phyloP scores from a whole-genome alignment of 257 asterid genomes.

The Solanum pennellii region DNA sequence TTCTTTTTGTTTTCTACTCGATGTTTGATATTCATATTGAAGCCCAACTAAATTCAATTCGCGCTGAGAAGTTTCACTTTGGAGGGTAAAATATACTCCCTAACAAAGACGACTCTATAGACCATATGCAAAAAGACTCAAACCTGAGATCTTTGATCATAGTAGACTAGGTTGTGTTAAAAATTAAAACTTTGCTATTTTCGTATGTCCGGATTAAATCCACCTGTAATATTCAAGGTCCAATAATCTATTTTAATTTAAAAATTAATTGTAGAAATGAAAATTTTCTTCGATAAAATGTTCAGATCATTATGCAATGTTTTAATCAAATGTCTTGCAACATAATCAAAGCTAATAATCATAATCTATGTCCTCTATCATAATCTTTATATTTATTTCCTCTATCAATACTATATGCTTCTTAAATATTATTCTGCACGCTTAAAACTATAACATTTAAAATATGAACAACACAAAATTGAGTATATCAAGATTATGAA shows the following conservation, averaged over 20 bases:
- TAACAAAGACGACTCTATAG: no score
- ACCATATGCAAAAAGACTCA: no score
- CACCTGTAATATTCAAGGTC: not conserved
- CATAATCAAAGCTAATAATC: no score
- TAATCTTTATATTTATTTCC: not conserved
- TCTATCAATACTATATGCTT: not conserved
- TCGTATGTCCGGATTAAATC: no score
- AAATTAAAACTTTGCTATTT: no score
- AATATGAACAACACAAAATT: not conserved
- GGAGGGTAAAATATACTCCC: fast-evolving
- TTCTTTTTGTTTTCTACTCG: no score
- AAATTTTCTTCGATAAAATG: not conserved
- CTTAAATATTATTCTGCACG: not conserved
- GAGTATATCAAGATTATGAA: not conserved
- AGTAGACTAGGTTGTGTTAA: not conserved
- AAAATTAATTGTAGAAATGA: not conserved
- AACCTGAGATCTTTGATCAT: fast-evolving
- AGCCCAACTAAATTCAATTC: no score
- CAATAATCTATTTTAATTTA: not conserved
- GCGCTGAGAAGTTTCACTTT: fast-evolving
- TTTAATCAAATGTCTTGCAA: not conserved
- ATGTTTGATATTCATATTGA: no score
- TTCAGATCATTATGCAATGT: not conserved
- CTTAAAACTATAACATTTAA: not conserved
- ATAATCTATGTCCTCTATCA: not conserved